phyloP scores from a whole-genome alignment of 1,139 yeast genomes.

The Debaryomyces coudertii region DNA sequence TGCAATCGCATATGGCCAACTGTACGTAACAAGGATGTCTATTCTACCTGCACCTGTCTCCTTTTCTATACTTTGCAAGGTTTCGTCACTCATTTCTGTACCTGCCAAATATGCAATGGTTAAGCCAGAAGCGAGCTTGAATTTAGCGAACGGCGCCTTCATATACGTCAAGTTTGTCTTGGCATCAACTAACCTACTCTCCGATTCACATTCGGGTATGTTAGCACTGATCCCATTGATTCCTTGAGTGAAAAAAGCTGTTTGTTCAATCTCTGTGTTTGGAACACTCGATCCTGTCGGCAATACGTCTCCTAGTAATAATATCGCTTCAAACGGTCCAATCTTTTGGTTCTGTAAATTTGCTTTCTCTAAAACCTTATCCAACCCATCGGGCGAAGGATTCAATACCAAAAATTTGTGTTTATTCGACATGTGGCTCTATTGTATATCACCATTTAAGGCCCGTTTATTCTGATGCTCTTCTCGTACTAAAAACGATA shows the following conservation, averaged over 20 bases:
- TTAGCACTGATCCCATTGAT: conserved; percentile 18
- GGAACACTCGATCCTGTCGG: conserved; percentile 24
- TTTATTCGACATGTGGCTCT: conserved; percentile 14
- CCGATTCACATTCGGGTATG: background rate
- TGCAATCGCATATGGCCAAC: conserved; percentile 63
- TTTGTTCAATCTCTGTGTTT: conserved; percentile 22
- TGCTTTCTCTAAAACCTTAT: conserved; percentile 49
- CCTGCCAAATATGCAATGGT: conserved; percentile 50
- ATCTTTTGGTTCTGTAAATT: conserved; percentile 55
- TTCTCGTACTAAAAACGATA: background rate
- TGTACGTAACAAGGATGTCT: conserved; percentile 60
- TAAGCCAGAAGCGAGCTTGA: conserved; percentile 47
- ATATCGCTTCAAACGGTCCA: conserved; percentile 64
- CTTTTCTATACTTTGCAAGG: conserved; percentile 10
- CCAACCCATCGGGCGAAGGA: conserved; percentile 44
- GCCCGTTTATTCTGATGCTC: conserved; percentile 1
- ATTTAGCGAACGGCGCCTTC: conserved; percentile 32
- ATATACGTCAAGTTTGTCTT: conserved; percentile 25
- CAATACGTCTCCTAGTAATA: conserved; percentile 54
- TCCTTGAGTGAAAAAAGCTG: conserved; percentile 37
- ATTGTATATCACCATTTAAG: background rate
- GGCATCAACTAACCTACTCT: conserved; percentile 20
- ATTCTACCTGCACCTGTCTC: conserved; percentile 21
- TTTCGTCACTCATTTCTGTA: conserved; percentile 12
- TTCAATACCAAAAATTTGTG: conserved; percentile 52